These are phyloP conservation scores for Zalerion maritima DNA, from an alignment of 495 filamentous ascomycete species.

Conservation along the genomic window DNA sequence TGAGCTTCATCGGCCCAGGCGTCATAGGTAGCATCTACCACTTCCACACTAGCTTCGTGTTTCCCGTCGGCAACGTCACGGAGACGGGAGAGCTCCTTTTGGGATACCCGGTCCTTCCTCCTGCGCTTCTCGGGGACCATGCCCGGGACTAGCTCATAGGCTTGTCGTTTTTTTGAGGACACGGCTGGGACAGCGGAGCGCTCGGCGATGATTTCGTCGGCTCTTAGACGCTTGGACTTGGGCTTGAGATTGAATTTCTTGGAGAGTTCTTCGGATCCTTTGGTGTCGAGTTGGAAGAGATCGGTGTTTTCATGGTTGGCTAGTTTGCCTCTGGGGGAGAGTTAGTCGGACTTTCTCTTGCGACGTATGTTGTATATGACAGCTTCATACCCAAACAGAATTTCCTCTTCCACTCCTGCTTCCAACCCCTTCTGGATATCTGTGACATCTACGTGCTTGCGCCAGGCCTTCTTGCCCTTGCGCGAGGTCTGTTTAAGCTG, in stretches of 20 bases:
- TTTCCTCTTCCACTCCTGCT: conserved; percentile 66
- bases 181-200: conserved; percentile 71
- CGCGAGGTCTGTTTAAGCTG: conserved; percentile 71
- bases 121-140: conserved; percentile 60
- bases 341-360: conserved; percentile 19
- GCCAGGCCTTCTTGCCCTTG: conserved; percentile 97
- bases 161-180: conserved; percentile 56
- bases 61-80: conserved; percentile 63
- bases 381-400: conserved; percentile 70
- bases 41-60: conserved; percentile 37
- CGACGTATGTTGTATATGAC: too few relatives aligned
- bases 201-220: conserved; percentile 77
- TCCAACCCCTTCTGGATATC: conserved; percentile 75
- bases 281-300: conserved; percentile 69
- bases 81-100: conserved; percentile 65
- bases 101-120: conserved; percentile 58
- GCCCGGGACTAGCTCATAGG: conserved; percentile 40
- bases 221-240: conserved; percentile 65
- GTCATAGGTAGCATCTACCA: conserved; percentile 49
- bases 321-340: too few relatives aligned
- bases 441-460: conserved; percentile 90
- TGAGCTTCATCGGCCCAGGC: conserved; percentile 56
- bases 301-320: too few relatives aligned
- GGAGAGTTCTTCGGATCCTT: conserved; percentile 46
- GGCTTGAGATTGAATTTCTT: conserved; percentile 46